phyloP scores from a whole-genome alignment of 768 basidiomycete species.

The Rhizopogon roseolus region DNA sequence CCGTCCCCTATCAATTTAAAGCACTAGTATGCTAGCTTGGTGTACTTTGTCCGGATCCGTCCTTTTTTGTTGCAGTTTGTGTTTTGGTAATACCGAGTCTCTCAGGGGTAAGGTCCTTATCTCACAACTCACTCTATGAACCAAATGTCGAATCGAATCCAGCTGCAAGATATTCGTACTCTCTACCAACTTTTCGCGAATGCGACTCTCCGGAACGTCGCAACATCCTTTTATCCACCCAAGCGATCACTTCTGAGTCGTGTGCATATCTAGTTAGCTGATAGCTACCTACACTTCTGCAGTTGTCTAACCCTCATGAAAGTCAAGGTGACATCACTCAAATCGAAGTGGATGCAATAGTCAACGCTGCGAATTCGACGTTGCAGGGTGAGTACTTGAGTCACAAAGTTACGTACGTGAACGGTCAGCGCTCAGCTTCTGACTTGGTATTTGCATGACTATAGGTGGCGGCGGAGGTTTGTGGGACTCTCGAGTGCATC shows the following conservation, averaged over 20 bases:
- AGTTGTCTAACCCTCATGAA: not conserved
- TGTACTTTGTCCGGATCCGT: too few relatives aligned
- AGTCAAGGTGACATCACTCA: slow-evolving; percentile 81
- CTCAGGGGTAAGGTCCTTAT: too few relatives aligned
- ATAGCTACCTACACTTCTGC: not conserved
- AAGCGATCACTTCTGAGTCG: slow-evolving; percentile 41
- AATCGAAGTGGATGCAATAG: slow-evolving; percentile 66
- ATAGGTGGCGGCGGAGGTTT: slow-evolving; percentile 75
- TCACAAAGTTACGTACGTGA: slow-evolving; percentile 1
- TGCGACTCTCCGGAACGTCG: slow-evolving; percentile 31
- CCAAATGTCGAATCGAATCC: slow-evolving; percentile 15
- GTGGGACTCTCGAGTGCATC: slow-evolving; percentile 12
- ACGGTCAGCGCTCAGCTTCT: not conserved
- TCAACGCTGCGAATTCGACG: slow-evolving; percentile 77
- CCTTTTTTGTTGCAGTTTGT: too few relatives aligned
- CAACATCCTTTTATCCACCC: slow-evolving; percentile 32
- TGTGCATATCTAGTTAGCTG: slow-evolving; percentile 64
- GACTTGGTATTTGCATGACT: not conserved
- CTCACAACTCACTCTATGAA: not conserved
- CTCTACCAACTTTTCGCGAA: slow-evolving; percentile 49
- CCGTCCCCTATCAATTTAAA: too few relatives aligned
- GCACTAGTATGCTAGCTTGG: too few relatives aligned
- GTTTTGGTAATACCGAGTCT: too few relatives aligned
- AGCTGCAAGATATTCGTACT: slow-evolving; percentile 49
- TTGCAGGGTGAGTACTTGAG: slow-evolving; percentile 66